A percentile compares a stretch with the other conserved stretches of the same genome.
phyloP scores from a whole-genome alignment of 345 rosid genomes.

The Salix suchowensis region DNA sequence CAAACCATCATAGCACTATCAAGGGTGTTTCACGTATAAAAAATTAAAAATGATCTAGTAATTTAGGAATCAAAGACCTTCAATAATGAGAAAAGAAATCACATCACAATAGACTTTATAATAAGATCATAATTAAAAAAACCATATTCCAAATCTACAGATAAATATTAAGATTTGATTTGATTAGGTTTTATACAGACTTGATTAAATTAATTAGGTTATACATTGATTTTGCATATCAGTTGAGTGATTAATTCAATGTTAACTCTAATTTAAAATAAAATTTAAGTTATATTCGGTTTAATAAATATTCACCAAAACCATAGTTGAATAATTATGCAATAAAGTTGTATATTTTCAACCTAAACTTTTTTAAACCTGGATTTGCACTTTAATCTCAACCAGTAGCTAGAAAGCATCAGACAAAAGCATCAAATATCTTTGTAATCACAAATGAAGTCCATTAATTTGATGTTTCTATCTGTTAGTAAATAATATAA shows the following conservation, averaged over 20 bases:
- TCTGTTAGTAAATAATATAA: too few species aligned
- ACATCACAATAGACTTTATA: not conserved
- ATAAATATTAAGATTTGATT: not conserved
- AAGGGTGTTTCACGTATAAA: not conserved
- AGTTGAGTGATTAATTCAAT: too few species aligned
- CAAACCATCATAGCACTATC: not conserved
- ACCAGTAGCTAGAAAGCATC: not conserved
- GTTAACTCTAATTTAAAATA: too few species aligned
- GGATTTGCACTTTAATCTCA: not conserved
- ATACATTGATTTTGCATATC: too few species aligned
- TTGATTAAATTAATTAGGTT: too few species aligned
- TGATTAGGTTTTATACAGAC: fast-evolving
- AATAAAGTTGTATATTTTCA: not conserved
- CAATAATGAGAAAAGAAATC: not conserved
- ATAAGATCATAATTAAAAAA: not conserved
- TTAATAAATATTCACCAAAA: too few species aligned
- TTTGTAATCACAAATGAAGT: not conserved
- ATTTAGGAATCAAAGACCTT: not conserved
- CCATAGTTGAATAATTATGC: not conserved
- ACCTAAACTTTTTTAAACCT: not conserved
- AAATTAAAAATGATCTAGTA: not conserved
- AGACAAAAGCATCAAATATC: slow-evolving; percentile 5
- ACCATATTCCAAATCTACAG: not conserved
- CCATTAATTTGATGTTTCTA: not conserved
- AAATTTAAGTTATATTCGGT: too few species aligned